phyloP scores from a whole-genome alignment of 768 basidiomycete species.

The Lactarius pseudohatsudake region DNA sequence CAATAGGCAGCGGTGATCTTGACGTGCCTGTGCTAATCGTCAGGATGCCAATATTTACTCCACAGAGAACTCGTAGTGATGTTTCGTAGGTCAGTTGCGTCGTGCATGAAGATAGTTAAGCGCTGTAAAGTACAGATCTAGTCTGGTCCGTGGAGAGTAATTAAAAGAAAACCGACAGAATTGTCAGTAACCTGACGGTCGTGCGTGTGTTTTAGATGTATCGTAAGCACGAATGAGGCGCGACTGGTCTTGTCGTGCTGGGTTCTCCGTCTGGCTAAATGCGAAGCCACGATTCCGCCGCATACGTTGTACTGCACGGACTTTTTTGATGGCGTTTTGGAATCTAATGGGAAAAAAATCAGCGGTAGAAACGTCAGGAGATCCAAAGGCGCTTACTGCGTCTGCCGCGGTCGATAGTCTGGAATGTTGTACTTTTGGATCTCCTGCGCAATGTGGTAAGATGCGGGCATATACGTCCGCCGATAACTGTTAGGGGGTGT shows the following conservation, averaged over 20 bases:
- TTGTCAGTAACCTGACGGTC: conserved; percentile 66
- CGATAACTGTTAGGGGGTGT: conserved; percentile 60
- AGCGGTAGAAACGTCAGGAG: conserved; percentile 23
- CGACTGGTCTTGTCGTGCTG: conserved; percentile 82
- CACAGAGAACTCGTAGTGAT: neutral
- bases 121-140: conserved; percentile 26
- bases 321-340: conserved; percentile 99
- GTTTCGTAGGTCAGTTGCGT: neutral
- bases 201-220: conserved; percentile 69
- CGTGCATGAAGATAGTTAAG: conserved; percentile 20
- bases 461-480: conserved; percentile 82
- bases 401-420: conserved; percentile 94
- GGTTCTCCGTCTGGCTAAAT: conserved; percentile 94
- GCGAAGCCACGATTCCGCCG: conserved; percentile 95
- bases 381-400: conserved; percentile 66
- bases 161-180: neutral
- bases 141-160: conserved; percentile 4
- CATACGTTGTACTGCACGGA: conserved; percentile 97
- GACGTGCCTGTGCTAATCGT: neutral
- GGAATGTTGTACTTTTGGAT: conserved; percentile 99
- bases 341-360: conserved; percentile 52
- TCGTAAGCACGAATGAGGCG: conserved; percentile 85
- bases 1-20: neutral
- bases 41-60: neutral
- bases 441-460: conserved; percentile 99